Evolutionary conservation across 148 eudicot genomes (phyloP), one percentile per base, ranked within the genome.

Genomic region (Camellia lanceoleosa): DNA sequence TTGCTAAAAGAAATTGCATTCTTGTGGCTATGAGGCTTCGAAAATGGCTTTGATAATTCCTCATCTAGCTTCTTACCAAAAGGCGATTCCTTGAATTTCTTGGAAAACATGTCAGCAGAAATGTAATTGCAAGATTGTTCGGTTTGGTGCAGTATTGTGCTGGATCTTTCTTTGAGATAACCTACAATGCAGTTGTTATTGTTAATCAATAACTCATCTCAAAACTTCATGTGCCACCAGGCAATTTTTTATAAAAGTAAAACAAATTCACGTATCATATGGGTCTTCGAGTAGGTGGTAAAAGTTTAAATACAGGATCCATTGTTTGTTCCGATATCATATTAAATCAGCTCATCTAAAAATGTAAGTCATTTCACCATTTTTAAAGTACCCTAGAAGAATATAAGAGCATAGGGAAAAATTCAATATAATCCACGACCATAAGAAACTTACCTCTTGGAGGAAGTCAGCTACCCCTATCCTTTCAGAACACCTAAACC

Each of bases 381-480:
- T 30, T 13, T 30, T 71, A 55, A 3, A 0, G 66, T 66, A 49
- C 13, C 10, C 5, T 3, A 62, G 46, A 71, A 59, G 46, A 51
- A 52, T n/a, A 5, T 23, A 49, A 86, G 49, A 74, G 64, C 0
- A 75, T 3, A n/a, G 73, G 49, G 10, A 71, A 41, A 16, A 46
- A 63, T 38, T 18, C 61, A 51, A n/a, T 70, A 80, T 10, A 38
- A 69, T 30, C 38, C 38, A 30, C 38, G 38, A 56, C 42, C 51
- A 54, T 18, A 23, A 8, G 69, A 42, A 44, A 77, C 49, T 86
- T 84, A 88, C 98, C 93, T 94, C 97, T 80, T 94, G 98, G 55
- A 94, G 93, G 85, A 94, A 94, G 80, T 91, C 93, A 20, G 95
- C 92, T 12, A 92, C 89, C 23, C 92, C 97, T 87, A 92, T 94